Evolutionary conservation across 1,139 yeast genomes (phyloP), one percentile per base, ranked within the genome.

Genomic region (Chernovozyma sophiae-reginae): DNA sequence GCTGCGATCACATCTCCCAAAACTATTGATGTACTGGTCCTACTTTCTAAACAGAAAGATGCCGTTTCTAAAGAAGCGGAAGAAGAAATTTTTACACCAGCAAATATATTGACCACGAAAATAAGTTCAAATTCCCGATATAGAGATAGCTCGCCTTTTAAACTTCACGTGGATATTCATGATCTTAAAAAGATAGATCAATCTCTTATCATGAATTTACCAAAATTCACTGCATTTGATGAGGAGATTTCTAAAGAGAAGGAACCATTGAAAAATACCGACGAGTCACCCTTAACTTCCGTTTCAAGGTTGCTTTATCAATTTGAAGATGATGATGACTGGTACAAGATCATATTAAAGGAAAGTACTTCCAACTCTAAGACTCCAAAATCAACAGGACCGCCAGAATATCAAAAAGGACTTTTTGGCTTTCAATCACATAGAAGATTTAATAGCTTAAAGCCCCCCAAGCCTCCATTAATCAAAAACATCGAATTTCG

Each of bases 391-490:
- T 42, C 43, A 43, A 28, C 42, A 40, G 55, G 62, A 32, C 52
- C 65, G 33, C 77, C 65, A 2, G 71, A 65, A 34, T 67, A 58
- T 43, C 81, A 78, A 43, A 77, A 74, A 50, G 81, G 83, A 3
- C 54, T 79, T 18, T 79, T 79, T 58, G 79, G 81, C 3, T 66
- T 74, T 25, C 77, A 77, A 30, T 62, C 76, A 0, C 83, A 78
- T 45, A 74, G 86, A 46, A 66, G 83, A 34, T 74, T 77, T 43
- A 79, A 78, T 42, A 67, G 70, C 26, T 64, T 85, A 36, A 79
- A 81, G 46, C 94, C 97, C 0, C 98, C 97, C 4, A 76, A 78
- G 39, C 97, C 97, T 1, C 97, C 97, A 7, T 74, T 83, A 19
- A 65, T 85, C 44, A 81, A 81, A 51, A 85, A 86, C 51, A 68